phyloP scores from a whole-genome alignment of 2,329 filamentous ascomycete species.

The Verticillium isaacii region DNA sequence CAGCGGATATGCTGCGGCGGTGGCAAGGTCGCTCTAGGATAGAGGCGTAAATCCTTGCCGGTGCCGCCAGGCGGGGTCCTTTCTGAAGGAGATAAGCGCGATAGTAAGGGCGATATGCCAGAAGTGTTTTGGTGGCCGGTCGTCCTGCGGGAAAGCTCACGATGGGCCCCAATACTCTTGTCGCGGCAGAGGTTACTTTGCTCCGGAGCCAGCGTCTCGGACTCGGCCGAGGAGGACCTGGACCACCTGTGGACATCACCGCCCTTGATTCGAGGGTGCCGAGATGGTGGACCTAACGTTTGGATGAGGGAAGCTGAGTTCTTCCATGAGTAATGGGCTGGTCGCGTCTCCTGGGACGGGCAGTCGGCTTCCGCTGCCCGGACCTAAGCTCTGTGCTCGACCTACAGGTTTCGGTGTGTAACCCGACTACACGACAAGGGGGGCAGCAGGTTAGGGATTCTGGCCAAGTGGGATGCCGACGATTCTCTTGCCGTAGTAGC shows the following conservation, averaged over 20 bases:
- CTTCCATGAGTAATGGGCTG: slow-evolving; percentile 35
- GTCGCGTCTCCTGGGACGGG: slow-evolving; percentile 40
- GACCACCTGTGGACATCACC: slow-evolving; percentile 20
- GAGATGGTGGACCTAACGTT: slow-evolving; percentile 15
- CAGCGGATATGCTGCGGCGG: slow-evolving; percentile 2
- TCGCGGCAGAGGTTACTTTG: slow-evolving; percentile 42
- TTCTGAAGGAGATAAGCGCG: slow-evolving; percentile 56
- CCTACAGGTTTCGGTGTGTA: slow-evolving; percentile 16
- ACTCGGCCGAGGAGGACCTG: slow-evolving; percentile 47
- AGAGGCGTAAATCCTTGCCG: slow-evolving; percentile 6
- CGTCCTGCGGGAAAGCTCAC: background rate
- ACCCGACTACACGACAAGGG: slow-evolving; percentile 19
- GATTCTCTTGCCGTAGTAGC: slow-evolving; percentile 21
- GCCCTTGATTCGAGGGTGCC: slow-evolving; percentile 16
- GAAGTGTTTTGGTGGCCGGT: slow-evolving; percentile 7
- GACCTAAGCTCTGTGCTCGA: slow-evolving; percentile 29
- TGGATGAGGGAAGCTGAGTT: slow-evolving; percentile 7
- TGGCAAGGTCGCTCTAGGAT: slow-evolving; percentile 3
- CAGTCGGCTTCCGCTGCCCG: slow-evolving; percentile 20
- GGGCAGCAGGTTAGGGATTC: slow-evolving; percentile 26
- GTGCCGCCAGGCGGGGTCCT: slow-evolving; percentile 33
- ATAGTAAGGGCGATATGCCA: slow-evolving; percentile 45
- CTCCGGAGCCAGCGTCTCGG: slow-evolving; percentile 54
- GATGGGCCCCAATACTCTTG: slow-evolving; percentile 2
- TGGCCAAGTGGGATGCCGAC: slow-evolving; percentile 23